Evolutionary conservation across 805 yeast species (phyloP).

Genomic region (Yarrowia sp.): DNA sequence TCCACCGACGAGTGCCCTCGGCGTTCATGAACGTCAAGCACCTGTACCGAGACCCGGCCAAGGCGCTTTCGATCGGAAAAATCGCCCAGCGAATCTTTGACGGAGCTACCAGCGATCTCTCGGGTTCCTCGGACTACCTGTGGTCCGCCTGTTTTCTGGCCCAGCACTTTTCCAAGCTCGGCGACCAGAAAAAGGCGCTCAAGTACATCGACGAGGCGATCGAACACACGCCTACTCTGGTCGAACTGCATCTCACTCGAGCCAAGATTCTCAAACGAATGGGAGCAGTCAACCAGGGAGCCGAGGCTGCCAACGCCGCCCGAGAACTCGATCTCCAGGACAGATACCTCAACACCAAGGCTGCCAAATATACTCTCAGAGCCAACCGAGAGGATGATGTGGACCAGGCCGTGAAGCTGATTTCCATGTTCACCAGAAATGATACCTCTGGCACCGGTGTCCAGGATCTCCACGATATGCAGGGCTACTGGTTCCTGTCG

Average conservation of each 20-base stretch:
- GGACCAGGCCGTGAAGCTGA: slow-evolving; percentile 74
- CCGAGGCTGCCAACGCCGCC: slow-evolving; percentile 70
- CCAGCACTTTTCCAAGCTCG: slow-evolving; percentile 71
- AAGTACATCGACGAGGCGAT: slow-evolving; percentile 67
- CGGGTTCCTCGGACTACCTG: slow-evolving; percentile 44
- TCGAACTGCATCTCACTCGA: slow-evolving; percentile 79
- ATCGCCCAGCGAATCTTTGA: slow-evolving; percentile 60
- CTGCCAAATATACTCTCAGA: slow-evolving; percentile 82
- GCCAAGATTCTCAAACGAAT: slow-evolving; percentile 80
- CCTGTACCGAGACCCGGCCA: slow-evolving; percentile 61
- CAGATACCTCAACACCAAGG: slow-evolving; percentile 85
- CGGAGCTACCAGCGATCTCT: slow-evolving; percentile 38
- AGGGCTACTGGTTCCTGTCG: slow-evolving; percentile 85
- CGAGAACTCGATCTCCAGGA: slow-evolving; percentile 84
- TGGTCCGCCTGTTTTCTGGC: slow-evolving; percentile 84
- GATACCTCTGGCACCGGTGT: slow-evolving; percentile 84
- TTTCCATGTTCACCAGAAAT: slow-evolving; percentile 83
- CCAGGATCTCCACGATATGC: slow-evolving; percentile 85
- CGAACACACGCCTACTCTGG: slow-evolving; percentile 79
- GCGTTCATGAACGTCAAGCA: slow-evolving; percentile 87
- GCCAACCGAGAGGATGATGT: slow-evolving; percentile 60
- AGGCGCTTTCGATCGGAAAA: slow-evolving; percentile 56
- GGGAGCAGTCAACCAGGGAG: slow-evolving; percentile 69
- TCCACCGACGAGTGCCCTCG: slow-evolving; percentile 86
- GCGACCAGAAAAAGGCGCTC: slow-evolving; percentile 62